Percentiles rank a stretch among this genome's conserved stretches.
Conservation (phyloP, 2,329 filamentous ascomycete genomes). For the Graphilbum fragrans region DNA sequence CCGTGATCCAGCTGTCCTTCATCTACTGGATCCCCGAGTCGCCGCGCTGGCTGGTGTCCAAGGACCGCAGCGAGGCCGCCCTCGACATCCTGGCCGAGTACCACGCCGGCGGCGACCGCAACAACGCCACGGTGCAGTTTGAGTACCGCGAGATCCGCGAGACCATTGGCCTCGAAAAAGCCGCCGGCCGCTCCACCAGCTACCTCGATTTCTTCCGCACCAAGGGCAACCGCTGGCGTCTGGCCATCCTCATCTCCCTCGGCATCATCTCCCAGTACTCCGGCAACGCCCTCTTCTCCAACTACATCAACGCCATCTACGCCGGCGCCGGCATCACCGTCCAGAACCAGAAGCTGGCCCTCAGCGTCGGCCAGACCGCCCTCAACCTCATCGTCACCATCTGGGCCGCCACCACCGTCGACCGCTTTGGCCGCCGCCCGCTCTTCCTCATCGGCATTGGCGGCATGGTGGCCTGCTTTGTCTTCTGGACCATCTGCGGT, state of each 20-base stretch:
- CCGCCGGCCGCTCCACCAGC: conserved; percentile 31
- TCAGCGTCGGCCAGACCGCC: conserved; percentile 44
- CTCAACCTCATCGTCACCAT: conserved; percentile 46
- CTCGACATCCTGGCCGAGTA: conserved; percentile 46
- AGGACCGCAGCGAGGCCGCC: conserved; percentile 46
- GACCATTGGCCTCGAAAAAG: conserved; percentile 46
- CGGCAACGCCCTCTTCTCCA: conserved; percentile 54
- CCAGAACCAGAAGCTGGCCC: conserved; percentile 42
- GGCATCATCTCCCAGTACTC: conserved; percentile 58
- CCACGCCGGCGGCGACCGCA: conserved; percentile 44
- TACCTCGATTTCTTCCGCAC: conserved; percentile 52
- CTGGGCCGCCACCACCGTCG: conserved; percentile 34
- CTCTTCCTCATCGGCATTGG: conserved; percentile 39
- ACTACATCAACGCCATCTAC: conserved; percentile 54
- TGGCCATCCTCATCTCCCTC: conserved; percentile 49
- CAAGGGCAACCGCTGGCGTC: conserved; percentile 49
- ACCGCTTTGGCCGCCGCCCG: conserved; percentile 38
- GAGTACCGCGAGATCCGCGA: conserved; percentile 56
- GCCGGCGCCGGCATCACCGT: conserved; percentile 46
- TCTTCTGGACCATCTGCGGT: conserved; percentile 39
- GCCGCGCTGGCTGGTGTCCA: conserved; percentile 52
- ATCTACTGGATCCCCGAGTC: conserved; percentile 60
- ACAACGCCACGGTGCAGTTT: conserved; percentile 50
- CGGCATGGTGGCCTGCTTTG: conserved; percentile 31
- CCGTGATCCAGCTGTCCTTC: conserved; percentile 48